Base-by-base conservation (phyloP, 208 protist species). In the Trypanosoma scelopori region DNA sequence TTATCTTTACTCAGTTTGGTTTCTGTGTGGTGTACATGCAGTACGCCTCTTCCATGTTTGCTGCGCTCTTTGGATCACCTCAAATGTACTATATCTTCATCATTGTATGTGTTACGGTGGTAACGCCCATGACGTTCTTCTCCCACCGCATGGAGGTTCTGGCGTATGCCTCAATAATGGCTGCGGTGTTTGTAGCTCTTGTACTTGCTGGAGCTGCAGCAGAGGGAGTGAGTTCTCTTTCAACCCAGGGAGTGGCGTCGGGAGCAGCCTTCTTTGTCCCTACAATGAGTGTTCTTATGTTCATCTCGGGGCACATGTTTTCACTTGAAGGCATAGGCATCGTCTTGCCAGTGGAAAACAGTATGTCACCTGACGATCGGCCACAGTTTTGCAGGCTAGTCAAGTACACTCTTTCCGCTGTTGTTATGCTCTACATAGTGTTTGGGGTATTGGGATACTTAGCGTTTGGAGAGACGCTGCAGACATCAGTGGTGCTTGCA, bases 1-100 rank as follows among this genome's bases (percentile, higher is more conserved):
- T 93, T 51, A 81, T 92, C 46, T 91, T 92, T 66, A 96, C 85
- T 27, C 90, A 93, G 58, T 91, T 96, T 53, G 85, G 85, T 18
- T 93, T 94, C 51, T 96, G 91, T 69, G 61, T 93, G 27, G 85
- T 91, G 63, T 94, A 84, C 52, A 55, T 89, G 30, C 85, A 93
- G 71, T 94, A 87, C 71, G 71, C 84, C 22, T 79, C 81, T 7
- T 80, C 79, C n/a, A 84, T 92, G 70, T 83, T 96, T 61, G 74
- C 79, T 20, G 49, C 72, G 2, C 55, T 91, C 15, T 78, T 88
- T 23, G 43, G 50, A 18, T 27, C 52, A n/a, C 16, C 48, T 3
- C 50, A 63, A 49, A 53, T 65, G 32, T 93, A 93, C 71, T 9
- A 63, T 15, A 16, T 79, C 3, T 85, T 84, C 63, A 78, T 93